Evolutionary conservation across 257 asterid genomes (phyloP).

Genomic region (Rhazya stricta): DNA sequence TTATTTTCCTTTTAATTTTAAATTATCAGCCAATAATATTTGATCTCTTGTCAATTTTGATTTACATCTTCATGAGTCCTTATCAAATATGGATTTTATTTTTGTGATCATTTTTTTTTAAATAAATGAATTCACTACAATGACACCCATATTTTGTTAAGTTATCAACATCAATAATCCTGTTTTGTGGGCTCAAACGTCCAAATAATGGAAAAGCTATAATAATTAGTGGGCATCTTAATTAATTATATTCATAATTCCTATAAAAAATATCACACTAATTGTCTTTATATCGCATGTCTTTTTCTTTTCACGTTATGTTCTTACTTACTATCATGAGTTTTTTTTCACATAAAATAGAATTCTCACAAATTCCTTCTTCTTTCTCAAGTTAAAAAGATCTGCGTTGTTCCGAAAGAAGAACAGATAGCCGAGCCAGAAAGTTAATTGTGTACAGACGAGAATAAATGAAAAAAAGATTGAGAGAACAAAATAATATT

Average conservation of each 20-base stretch:
- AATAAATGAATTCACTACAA: not conserved
- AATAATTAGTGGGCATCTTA: slow-evolving; percentile 1
- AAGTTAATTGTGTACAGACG: too few species aligned
- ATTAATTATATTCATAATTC: not conserved
- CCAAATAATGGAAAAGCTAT: not conserved
- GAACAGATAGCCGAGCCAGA: too few species aligned
- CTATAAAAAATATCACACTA: not conserved
- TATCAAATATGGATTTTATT: not conserved
- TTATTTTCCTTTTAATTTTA: not conserved
- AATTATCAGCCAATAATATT: not conserved
- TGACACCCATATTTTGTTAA: slow-evolving; percentile 4
- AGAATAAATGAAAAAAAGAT: too few species aligned
- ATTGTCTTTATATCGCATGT: not conserved
- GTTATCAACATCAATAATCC: slow-evolving; percentile 14
- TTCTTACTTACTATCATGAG: not conserved
- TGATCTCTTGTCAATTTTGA: not conserved
- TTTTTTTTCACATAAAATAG: too few species aligned
- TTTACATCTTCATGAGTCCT: not conserved
- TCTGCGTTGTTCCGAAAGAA: too few species aligned
- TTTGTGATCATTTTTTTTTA: not conserved
- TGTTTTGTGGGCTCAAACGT: slow-evolving; percentile 15
- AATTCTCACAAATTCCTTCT: too few species aligned
- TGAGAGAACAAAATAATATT: too few species aligned
- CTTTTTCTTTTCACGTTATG: not conserved
- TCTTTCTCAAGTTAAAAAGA: too few species aligned